Evolutionary conservation across 2,329 filamentous ascomycete species (phyloP).

Genomic region (Echinosphaeria canescens): DNA sequence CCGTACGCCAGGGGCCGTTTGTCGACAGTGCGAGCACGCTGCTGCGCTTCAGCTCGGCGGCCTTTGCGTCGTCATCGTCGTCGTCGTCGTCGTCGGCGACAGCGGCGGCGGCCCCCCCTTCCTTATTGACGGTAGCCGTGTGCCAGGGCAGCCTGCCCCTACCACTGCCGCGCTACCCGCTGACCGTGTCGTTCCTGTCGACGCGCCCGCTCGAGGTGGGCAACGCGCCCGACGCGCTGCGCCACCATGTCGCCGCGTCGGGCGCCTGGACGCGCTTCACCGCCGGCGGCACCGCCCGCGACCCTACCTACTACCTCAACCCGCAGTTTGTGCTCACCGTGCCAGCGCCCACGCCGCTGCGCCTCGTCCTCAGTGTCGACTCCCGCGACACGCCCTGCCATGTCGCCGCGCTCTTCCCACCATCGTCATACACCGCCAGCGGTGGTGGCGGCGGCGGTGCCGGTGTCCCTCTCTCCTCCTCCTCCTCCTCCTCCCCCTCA

Average conservation of each 20-base stretch:
- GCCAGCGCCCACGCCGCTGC: slow-evolving; percentile 33
- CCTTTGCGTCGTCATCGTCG: slow-evolving; percentile 28
- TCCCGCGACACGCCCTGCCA: slow-evolving; percentile 53
- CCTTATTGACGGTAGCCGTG: slow-evolving; percentile 34
- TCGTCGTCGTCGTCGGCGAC: no score
- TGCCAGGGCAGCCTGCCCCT: slow-evolving; percentile 54
- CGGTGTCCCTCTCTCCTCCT: neutral
- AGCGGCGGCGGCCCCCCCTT: slow-evolving; percentile 9
- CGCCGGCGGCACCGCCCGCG: slow-evolving; percentile 67
- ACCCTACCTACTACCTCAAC: slow-evolving; percentile 59
- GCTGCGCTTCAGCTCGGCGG: slow-evolving; percentile 43
- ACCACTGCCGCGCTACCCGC: slow-evolving; percentile 48
- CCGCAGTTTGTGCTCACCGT: slow-evolving; percentile 62
- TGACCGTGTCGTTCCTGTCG: slow-evolving; percentile 72
- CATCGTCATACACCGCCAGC: no score
- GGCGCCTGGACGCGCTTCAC: slow-evolving; percentile 59
- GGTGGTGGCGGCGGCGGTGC: slow-evolving; percentile 35
- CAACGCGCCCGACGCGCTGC: slow-evolving; percentile 37
- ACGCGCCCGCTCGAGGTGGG: slow-evolving; percentile 35
- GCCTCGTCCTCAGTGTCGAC: slow-evolving; percentile 51
- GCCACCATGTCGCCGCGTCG: slow-evolving; percentile 30
- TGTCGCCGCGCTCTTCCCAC: slow-evolving; percentile 67
- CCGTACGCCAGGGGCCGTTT: slow-evolving; percentile 57
- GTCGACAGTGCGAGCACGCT: slow-evolving; percentile 90
- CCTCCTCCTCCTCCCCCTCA: neutral